Evolutionary conservation across 257 asterid species (phyloP), one percentile per base, ranked within the genome.

Genomic region (Jasminum sambac): DNA sequence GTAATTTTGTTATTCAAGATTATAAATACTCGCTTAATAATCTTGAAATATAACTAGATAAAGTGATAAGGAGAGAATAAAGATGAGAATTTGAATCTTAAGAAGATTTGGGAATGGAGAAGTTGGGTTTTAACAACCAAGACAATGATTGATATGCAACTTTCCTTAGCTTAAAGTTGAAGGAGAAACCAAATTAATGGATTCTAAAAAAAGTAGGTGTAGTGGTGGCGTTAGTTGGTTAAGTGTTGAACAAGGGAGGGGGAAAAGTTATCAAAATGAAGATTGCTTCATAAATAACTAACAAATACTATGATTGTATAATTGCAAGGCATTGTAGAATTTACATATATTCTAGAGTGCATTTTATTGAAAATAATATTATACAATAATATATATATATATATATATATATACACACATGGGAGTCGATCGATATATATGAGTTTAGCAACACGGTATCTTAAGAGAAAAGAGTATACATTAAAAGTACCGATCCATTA

Each of bases 101-200:
- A 36, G 23, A 50, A 63, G 48, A 44, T 21, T 41, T 61, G 12
- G 58, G 19, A 72, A 71, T 63, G 72, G 78, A 62, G 72, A 55
- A 43, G 77, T 76, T 65, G 73, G 74, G 42, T 71, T 67, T 75
- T 69, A 76, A 73, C 77, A 74, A 76, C 70, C 69, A 69, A 25
- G 76, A 75, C 26, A 72, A 88, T 90, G 86, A 85, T 85, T 80
- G 70, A 25, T 65, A 21, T 14, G 11, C 43, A 77, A 72, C 77
- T 72, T 79, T 69, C 40, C 79, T 67, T 88, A 74, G 65, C 89
- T 86, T 90, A 42, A 83, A 90, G 86, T 85, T 79, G 62, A 86
- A 82, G 89, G 76, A 58, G 76, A 73, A 71, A 70, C 68, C 38
- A 25, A 74, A n/a, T n/a, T n/a, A n/a, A 60, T 43, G 71, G 64